A percentile compares a stretch with the other conserved stretches of the same genome.
These are phyloP conservation scores for Salvia splendens DNA, from an alignment of 257 asterid genomes.

Conservation along the genomic window DNA sequence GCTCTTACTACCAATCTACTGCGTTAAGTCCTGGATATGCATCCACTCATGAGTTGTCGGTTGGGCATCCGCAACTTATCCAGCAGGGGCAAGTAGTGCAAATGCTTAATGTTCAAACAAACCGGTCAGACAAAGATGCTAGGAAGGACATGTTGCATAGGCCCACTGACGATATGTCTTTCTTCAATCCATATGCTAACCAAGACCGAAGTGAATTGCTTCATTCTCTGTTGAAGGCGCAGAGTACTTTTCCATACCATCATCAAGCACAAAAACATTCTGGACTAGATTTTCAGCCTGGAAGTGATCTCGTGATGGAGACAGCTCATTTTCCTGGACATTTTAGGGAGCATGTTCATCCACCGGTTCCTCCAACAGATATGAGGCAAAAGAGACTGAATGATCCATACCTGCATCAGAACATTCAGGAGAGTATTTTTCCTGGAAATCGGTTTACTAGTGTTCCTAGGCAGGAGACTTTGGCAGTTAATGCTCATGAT, in stretches of 20 bases:
- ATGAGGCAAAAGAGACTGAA: constrained; percentile 62
- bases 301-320: constrained; percentile 51
- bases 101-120: constrained; percentile 48
- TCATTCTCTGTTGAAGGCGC: constrained; percentile 62
- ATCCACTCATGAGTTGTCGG: constrained; percentile 56
- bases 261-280: constrained; percentile 52
- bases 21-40: constrained; percentile 52
- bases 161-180: constrained; percentile 48
- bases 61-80: constrained; percentile 58
- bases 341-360: constrained; percentile 57
- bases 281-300: constrained; percentile 54
- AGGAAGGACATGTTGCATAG: constrained; percentile 54
- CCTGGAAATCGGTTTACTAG: constrained; percentile 51
- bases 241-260: constrained; percentile 50
- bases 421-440: constrained; percentile 49
- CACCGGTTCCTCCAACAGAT: constrained; percentile 49
- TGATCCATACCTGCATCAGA: constrained; percentile 56
- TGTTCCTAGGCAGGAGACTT: constrained; percentile 49
- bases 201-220: constrained; percentile 61
- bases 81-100: constrained; percentile 50
- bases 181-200: constrained; percentile 52
- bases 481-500: constrained; percentile 48
- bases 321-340: constrained; percentile 56
- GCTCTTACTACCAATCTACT: constrained; percentile 53
- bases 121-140: constrained; percentile 42